These are phyloP conservation scores for Euphrasia confusa DNA, from an alignment of 257 asterid species.

Conservation along the genomic window DNA sequence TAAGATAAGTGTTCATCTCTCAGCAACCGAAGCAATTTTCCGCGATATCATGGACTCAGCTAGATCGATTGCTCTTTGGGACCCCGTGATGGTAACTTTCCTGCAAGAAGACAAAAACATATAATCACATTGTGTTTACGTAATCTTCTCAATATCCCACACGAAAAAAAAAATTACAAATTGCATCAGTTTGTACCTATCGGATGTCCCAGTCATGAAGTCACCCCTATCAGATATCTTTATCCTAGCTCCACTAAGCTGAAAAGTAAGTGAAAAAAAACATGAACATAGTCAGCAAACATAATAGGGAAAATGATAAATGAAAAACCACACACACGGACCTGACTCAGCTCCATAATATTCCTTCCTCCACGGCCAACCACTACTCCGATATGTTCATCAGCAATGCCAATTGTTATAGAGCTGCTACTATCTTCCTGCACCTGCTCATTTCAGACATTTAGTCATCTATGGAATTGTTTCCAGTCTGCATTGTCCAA, in stretches of 20 bases:
- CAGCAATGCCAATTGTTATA: conserved; percentile 79
- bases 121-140: not conserved
- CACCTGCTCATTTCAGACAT: conserved; percentile 4
- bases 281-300: conserved; percentile 5
- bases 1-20: conserved; percentile 26
- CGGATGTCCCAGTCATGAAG: conserved; percentile 85
- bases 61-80: conserved; percentile 45
- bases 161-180: not conserved
- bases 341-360: conserved; percentile 86
- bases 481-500: no score
- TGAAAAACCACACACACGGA: conserved; percentile 31
- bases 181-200: conserved; percentile 40
- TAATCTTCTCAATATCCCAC: not conserved
- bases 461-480: no score
- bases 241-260: conserved; percentile 92
- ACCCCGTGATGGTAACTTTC: conserved; percentile 62
- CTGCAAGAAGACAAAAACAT: conserved; percentile 33
- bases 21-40: conserved; percentile 45
- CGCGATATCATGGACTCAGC: conserved; percentile 58
- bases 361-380: conserved; percentile 95
- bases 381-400: conserved; percentile 77
- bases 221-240: conserved; percentile 97
- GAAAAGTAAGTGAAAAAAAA: conserved; percentile 21
- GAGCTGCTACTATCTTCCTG: conserved; percentile 70
- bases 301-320: conserved; percentile 7